phyloP scores from a whole-genome alignment of 768 basidiomycete genomes.

The Tylopilus subfusipes region DNA sequence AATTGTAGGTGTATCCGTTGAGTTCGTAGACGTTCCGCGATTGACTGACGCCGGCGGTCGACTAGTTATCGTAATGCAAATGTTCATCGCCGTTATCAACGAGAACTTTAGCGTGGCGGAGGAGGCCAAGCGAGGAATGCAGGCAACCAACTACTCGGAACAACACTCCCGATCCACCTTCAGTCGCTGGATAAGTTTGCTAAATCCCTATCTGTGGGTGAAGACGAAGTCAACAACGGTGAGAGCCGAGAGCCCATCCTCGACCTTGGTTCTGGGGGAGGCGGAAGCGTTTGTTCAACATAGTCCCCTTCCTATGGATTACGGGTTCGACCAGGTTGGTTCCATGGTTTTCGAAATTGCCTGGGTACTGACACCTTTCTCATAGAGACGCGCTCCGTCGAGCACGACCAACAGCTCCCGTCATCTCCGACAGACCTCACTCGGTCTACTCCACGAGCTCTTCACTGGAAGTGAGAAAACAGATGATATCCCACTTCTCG shows the following conservation, averaged over 20 bases:
- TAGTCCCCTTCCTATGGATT: conserved; percentile 39
- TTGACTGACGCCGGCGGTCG: conserved; percentile 5
- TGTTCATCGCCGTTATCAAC: conserved; percentile 97
- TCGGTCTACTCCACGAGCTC: conserved; percentile 59
- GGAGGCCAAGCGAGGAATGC: conserved; percentile 79
- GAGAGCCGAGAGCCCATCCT: conserved; percentile 66
- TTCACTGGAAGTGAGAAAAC: conserved; percentile 55
- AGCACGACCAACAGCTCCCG: conserved; percentile 33
- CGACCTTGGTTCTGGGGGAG: conserved; percentile 74
- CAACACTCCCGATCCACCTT: conserved; percentile 51
- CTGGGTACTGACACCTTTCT: conserved; percentile 15
- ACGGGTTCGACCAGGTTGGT: conserved; percentile 31
- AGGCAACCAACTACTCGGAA: conserved; percentile 67
- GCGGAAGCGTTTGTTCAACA: conserved; percentile 71
- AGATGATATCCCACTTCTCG: conserved; percentile 58
- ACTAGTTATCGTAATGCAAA: conserved; percentile 84
- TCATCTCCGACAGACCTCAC: conserved; percentile 55
- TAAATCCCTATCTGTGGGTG: conserved; percentile 90
- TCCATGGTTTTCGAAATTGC: not conserved
- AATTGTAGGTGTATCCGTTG: conserved; percentile 59
- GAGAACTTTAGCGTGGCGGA: conserved; percentile 94
- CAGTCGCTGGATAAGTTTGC: conserved; percentile 58
- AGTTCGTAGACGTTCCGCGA: not conserved
- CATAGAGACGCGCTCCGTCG: conserved; percentile 15
- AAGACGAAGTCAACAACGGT: conserved; percentile 69